These are phyloP conservation scores for Teratosphaeria viscida DNA, from an alignment of 2,329 filamentous ascomycete genomes.

Conservation along the genomic window DNA sequence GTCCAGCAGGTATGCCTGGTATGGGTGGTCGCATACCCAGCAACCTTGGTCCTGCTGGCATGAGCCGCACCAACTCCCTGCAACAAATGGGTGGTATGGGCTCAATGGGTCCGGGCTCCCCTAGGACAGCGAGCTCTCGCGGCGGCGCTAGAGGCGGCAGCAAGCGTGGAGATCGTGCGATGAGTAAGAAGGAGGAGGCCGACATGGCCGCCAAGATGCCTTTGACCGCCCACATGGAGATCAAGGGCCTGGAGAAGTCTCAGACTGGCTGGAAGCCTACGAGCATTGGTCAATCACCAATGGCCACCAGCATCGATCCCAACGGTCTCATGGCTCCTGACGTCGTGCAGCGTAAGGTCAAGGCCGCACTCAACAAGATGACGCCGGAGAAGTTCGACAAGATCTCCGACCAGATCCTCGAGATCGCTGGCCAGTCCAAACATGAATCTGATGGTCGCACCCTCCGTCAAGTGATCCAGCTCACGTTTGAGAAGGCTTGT, in stretches of 20 bases:
- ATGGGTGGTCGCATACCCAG: slow-evolving; percentile 47
- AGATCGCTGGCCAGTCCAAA: slow-evolving; percentile 90
- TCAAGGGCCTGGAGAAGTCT: slow-evolving; percentile 68
- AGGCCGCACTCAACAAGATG: slow-evolving; percentile 99
- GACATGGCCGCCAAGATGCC: slow-evolving; percentile 81
- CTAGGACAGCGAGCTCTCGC: slow-evolving; percentile 39
- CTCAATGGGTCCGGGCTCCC: slow-evolving; percentile 52
- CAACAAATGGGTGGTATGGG: slow-evolving; percentile 48
- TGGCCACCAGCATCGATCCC: slow-evolving; percentile 30
- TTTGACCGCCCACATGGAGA: slow-evolving; percentile 68
- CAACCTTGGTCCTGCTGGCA: slow-evolving; percentile 38
- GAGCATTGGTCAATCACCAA: slow-evolving; percentile 47
- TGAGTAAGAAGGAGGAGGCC: slow-evolving; percentile 47
- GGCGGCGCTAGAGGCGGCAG: slow-evolving; percentile 45
- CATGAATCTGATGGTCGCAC: slow-evolving; percentile 90
- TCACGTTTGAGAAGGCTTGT: slow-evolving; percentile 97
- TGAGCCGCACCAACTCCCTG: slow-evolving; percentile 47
- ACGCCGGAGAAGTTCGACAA: slow-evolving; percentile 97
- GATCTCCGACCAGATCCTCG: slow-evolving; percentile 85
- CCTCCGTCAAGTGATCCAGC: slow-evolving; percentile 92
- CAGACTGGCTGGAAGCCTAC: slow-evolving; percentile 81
- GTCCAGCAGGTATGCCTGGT: slow-evolving; percentile 30
- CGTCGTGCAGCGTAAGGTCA: slow-evolving; percentile 96
- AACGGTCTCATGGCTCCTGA: slow-evolving; percentile 67
- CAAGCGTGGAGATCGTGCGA: slow-evolving; percentile 45